Evolutionary conservation across 75 land plant genomes (phyloP).

Genomic region (Picea sitchensis): DNA sequence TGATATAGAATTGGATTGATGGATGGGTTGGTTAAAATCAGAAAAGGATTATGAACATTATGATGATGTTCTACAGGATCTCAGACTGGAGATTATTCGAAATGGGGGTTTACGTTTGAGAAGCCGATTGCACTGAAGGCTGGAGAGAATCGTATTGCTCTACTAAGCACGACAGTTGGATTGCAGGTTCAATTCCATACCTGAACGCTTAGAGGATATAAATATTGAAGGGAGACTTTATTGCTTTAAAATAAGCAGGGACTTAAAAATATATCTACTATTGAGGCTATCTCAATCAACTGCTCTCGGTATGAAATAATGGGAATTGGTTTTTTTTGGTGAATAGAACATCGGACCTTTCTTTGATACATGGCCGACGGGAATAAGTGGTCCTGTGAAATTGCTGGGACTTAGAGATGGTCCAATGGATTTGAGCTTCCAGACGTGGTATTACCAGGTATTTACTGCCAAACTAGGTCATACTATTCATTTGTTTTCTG

Average conservation of each 20-base stretch:
- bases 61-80: slow-evolving; percentile 56
- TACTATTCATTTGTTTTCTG: not conserved
- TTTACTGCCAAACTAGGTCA: not conserved
- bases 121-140: slow-evolving; percentile 25
- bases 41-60: slow-evolving; percentile 32
- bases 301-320: no score
- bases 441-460: slow-evolving; percentile 9
- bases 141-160: slow-evolving; percentile 43
- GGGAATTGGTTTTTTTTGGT: not conserved
- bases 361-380: slow-evolving; percentile 6
- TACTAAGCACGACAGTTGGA: slow-evolving; percentile 74
- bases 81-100: slow-evolving; percentile 13
- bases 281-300: no score
- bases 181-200: slow-evolving; percentile 16
- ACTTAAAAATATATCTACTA: not conserved
- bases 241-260: not conserved
- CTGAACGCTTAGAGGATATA: not conserved
- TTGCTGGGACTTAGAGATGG: slow-evolving; percentile 1
- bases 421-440: not conserved
- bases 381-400: slow-evolving; percentile 7
- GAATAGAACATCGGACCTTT: slow-evolving; percentile 7
- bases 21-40: no score
- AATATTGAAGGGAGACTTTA: not conserved
- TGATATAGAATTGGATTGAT: not conserved
- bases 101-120: slow-evolving; percentile 15